Base-by-base conservation (phyloP, 495 filamentous ascomycete species). In the Neurospora sp. region DNA sequence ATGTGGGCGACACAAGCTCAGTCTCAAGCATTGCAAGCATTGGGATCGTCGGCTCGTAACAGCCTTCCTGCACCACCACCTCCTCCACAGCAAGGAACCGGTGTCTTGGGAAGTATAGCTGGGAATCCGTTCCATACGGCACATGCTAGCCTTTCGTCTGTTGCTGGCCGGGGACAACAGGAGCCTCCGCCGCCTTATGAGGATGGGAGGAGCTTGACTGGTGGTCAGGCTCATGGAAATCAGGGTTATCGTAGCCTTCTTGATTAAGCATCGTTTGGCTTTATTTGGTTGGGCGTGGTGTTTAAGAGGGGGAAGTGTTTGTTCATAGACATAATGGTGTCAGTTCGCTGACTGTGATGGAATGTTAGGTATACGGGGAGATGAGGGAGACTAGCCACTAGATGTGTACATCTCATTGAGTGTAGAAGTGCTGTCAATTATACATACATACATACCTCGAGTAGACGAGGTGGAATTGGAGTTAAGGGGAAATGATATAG, bases 181-280 rank as follows among this genome's bases (percentile, higher is more conserved):
- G 53, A 65, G 14, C 27, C 53, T 1, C 53, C 53, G 7, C 53
- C 53, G 27, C 53, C 53, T 65, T 65, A 65, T 65, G 53, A 65
- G 12, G 12, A 61, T 31, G 53, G 53, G 12, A 61, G 53, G 53
- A 65, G 27, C 53, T 35, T 65, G 53, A 65, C 53, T 65, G 53
- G 53, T 18, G 53, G 53, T 37, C 53, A 59, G 20, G 20, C 20
- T 14, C 20, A 65, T 65, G 53, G 53, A 27, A 35, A 35, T 65
- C 53, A 65, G 18, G 53, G 75, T 4, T 75, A 77, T 35, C 74
- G 61, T 68, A 76, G 74, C 40, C 44, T 77, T 35, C 70, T 77
- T 27, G 76, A 77, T 65, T 76, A 72, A 71, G 18, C 40, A 31
- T 16, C 53, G 35, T 14, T 41, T 12, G 27, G 12, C 22, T 31